phyloP scores from a whole-genome alignment of 192 early-diverging fungal species.

The Powellomyces hirtus region DNA sequence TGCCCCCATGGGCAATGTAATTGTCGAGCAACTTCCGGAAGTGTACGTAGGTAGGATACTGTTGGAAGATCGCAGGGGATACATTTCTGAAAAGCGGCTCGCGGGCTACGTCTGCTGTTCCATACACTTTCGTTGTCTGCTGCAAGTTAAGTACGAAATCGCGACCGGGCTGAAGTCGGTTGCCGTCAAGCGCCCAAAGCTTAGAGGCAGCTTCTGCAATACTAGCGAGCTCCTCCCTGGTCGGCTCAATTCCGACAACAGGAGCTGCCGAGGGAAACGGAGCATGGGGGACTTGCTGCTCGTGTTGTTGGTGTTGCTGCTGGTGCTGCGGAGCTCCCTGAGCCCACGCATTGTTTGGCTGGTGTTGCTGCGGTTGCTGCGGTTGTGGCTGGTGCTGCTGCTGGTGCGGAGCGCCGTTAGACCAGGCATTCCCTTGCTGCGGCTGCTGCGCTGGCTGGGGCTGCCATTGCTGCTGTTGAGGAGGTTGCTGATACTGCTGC shows the following conservation, averaged over 20 bases:
- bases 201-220: constrained; percentile 14
- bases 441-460: neutral
- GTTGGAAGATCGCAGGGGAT: neutral
- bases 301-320: constrained; percentile 8
- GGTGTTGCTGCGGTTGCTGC: neutral
- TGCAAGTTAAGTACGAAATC: constrained; percentile 36
- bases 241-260: constrained; percentile 3
- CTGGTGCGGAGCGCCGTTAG: neutral
- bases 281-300: neutral
- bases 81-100: constrained; percentile 36
- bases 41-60: constrained; percentile 22
- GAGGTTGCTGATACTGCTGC: constrained; percentile 10
- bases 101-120: constrained; percentile 17
- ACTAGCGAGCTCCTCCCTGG: constrained; percentile 19
- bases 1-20: constrained; percentile 25
- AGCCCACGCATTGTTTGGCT: neutral
- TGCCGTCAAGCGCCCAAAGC: constrained; percentile 36
- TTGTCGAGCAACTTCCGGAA: constrained; percentile 33
- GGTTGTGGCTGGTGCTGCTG: neutral
- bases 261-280: neutral
- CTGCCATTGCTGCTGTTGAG: constrained; percentile 3
- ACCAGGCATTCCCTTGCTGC: neutral
- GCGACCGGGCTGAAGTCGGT: constrained; percentile 29
- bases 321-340: constrained; percentile 7
- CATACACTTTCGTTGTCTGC: constrained; percentile 21